Conservation (phyloP, 1,139 yeast genomes). For the Kodamaea sp. region DNA sequence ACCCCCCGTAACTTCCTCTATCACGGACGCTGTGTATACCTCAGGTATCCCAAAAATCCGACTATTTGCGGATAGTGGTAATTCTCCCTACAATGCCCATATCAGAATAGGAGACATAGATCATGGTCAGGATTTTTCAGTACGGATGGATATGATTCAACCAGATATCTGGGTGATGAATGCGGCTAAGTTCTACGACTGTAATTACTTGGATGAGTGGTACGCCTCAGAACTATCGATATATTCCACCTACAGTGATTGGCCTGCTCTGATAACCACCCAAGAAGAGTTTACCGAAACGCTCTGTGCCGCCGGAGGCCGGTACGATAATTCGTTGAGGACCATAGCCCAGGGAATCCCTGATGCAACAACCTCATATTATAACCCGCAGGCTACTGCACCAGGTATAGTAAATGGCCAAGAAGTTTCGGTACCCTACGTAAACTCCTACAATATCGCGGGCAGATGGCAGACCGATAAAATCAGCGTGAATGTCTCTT, state of each 20-base stretch:
- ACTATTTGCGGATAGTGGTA: constrained; percentile 5
- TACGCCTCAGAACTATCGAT: constrained; percentile 14
- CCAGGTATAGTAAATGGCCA: constrained; percentile 17
- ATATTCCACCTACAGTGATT: constrained; percentile 3
- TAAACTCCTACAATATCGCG: constrained; percentile 26
- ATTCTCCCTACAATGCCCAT: constrained; percentile 9
- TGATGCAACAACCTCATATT: constrained; percentile 4
- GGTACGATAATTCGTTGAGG: constrained; percentile 13
- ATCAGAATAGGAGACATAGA: constrained; percentile 5
- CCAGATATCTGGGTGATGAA: constrained; percentile 43
- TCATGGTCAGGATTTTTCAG: constrained; percentile 15
- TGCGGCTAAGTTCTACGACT: constrained; percentile 23
- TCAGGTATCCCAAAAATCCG: constrained; percentile 5
- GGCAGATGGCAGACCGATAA: constrained; percentile 20
- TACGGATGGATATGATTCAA: constrained; percentile 35
- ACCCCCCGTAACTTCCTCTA: background rate
- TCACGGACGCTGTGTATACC: background rate
- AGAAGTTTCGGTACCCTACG: constrained; percentile 26
- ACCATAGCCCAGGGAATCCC: constrained; percentile 2
- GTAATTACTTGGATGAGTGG: constrained; percentile 25
- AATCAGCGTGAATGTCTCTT: constrained; percentile 2
- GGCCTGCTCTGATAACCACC: constrained; percentile 22
- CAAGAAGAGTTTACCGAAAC: constrained; percentile 23
- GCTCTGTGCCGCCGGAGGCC: constrained; percentile 31
- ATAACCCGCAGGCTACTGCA: constrained; percentile 8